Percentiles rank a stretch among this genome's conserved stretches.
phyloP scores from a whole-genome alignment of 495 filamentous ascomycete genomes.

The Lindgomyces ingoldianus region DNA sequence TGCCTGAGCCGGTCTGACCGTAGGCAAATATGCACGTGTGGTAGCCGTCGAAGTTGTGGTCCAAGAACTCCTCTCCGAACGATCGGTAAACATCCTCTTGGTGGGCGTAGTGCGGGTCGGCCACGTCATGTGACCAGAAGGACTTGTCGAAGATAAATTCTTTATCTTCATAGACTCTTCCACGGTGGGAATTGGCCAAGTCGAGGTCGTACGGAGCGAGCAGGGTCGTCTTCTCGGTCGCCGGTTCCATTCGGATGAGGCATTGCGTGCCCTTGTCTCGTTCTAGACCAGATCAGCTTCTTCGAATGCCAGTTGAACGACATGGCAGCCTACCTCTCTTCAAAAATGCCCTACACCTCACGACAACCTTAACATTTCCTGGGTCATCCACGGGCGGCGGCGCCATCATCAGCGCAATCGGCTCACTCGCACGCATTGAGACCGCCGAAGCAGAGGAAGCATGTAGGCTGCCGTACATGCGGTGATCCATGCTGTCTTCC shows the following conservation, averaged over 20 bases:
- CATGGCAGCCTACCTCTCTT: slow-evolving; percentile 66
- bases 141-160: slow-evolving; percentile 95
- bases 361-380: slow-evolving; percentile 92
- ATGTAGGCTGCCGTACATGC: slow-evolving; percentile 55
- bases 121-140: slow-evolving; percentile 86
- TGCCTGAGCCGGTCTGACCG: slow-evolving; percentile 95
- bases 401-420: slow-evolving; percentile 31
- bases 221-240: slow-evolving; percentile 77
- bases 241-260: slow-evolving; percentile 86
- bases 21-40: slow-evolving; percentile 99
- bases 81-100: slow-evolving; percentile 95
- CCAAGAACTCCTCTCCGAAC: slow-evolving; percentile 93
- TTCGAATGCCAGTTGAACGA: background rate
- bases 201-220: slow-evolving; percentile 65
- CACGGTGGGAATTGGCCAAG: slow-evolving; percentile 61
- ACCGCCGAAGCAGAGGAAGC: slow-evolving; percentile 56
- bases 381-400: slow-evolving; percentile 47
- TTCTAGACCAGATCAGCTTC: slow-evolving; percentile 55
- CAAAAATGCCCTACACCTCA: slow-evolving; percentile 86
- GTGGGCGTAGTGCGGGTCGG: slow-evolving; percentile 73
- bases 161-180: slow-evolving; percentile 83
- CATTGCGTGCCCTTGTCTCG: slow-evolving; percentile 76
- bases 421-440: slow-evolving; percentile 43
- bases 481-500: slow-evolving; percentile 61
- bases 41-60: slow-evolving; percentile 99